Base-by-base conservation (phyloP, 345 rosid genomes). In the Salix caprea region DNA sequence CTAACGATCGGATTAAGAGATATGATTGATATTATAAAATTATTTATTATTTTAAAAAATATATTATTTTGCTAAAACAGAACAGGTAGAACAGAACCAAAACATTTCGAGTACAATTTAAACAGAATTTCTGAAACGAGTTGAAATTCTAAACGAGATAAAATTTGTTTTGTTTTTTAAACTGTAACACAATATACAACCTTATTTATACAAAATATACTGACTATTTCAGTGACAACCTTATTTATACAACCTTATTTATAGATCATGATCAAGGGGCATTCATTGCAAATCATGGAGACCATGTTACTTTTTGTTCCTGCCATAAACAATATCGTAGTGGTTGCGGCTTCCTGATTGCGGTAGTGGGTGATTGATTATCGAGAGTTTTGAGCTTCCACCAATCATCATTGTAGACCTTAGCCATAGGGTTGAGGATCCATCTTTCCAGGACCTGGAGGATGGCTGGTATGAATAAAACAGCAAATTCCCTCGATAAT, bases 71-170 rank as follows among this genome's bases (percentile, higher is more conserved):
- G 0, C 30, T 2, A 28, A 0, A 28, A 28, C 0, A 0, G 0
- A 32, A 32, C 0, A 0, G 0, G 1, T 4, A 34, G 1, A 34
- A 34, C 4, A 34, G 0, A 34, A 34, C 5, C 36, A 34, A 0
- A 34, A 34, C 1, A 34, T 34, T 34, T 5, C 1, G 1, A 34
- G 36, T 34, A 34, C 0, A 0, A 34, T 34, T 4, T 34, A 34
- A 0, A 34, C 1, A 5, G 6, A 34, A 34, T 34, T 34, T 34
- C 4, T 3, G 34, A 3, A 34, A 34, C 36, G 0, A 0, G 1
- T 5, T 1, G 1, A 34, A 6, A 34, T 34, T 34, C 0, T 4
- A 4, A 34, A 34, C 6, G 0, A 34, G 36, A 34, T 34, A 34
- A 34, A 34, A 32, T 2, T 30, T 30, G 3, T 30, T 30, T 30